Base-by-base conservation (phyloP, 2,329 filamentous ascomycete genomes). In the Magnaporthiopsis incrustans region DNA sequence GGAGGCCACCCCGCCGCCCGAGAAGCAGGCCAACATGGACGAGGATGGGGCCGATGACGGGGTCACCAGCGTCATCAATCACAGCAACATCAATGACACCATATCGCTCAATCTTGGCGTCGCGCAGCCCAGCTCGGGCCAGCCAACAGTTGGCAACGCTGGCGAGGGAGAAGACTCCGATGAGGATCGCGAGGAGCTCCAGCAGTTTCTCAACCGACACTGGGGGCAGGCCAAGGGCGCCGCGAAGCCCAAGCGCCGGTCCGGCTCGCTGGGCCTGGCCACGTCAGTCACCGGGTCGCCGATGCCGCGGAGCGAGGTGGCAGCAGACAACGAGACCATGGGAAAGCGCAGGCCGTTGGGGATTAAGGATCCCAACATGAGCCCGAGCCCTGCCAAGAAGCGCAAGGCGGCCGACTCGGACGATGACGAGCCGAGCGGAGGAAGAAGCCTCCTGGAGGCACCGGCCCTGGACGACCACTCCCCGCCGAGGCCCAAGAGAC, bases 311-410 rank as follows among this genome's bases (percentile, higher is more conserved):
- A 70, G 66, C 38, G 66, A 64, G n/a, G 44, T 67, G 14, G 64
- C 67, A 44, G 10, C 64, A 64, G 25, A 30, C 32, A 30, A 10
- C 66, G 66, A 33, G 11, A 38, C 33, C 14, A 30, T 18, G 12
- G 14, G 62, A 32, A 66, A 66, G 61, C 71, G 74, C 11, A 63
- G 65, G n/a, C 75, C 76, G 18, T 70, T 78, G 18, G 71, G 71
- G 32, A 67, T 69, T 22, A 76, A 72, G 69, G 75, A 76, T 61
- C 64, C 68, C 33, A 78, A 78, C 70, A 67, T 67, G 65, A 77
- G 75, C 65, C 75, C 75, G 11, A 77, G 74, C 66, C 75, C 74
- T 10, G 67, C 66, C 27, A 78, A 77, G 70, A 77, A 77, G 69
- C 70, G 75, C 33, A 77, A 77, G 69, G 65, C 66, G n/a, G 71